Evolutionary conservation across 2,329 filamentous ascomycete species (phyloP).

Genomic region (Myrmaecium sp.): DNA sequence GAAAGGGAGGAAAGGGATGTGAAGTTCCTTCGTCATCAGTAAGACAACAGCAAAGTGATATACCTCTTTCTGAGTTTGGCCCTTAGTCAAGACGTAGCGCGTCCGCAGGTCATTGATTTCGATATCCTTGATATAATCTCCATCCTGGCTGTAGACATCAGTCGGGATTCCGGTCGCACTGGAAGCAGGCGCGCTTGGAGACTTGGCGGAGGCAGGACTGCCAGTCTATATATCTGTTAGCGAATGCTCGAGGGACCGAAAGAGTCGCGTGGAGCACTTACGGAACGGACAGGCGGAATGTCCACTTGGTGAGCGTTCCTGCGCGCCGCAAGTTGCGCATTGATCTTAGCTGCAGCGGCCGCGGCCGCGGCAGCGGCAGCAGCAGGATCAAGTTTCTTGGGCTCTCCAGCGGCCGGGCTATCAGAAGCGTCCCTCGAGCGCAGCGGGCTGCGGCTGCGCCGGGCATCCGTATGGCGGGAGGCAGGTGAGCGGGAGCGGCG

Average conservation of each 20-base stretch:
- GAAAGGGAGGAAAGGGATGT: constrained; percentile 10
- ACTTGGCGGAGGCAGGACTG: constrained; percentile 36
- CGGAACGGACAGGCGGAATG: constrained; percentile 59
- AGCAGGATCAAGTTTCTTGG: constrained; percentile 46
- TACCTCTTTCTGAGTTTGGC: constrained; percentile 98
- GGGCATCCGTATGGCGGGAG: constrained; percentile 43
- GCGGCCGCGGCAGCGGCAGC: constrained; percentile 64
- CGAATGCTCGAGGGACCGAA: neutral
- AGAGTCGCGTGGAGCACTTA: too few species aligned
- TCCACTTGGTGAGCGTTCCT: constrained; percentile 85
- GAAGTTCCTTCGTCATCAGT: constrained; percentile 44
- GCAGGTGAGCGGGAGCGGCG: constrained; percentile 76
- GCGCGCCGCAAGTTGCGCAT: constrained; percentile 37
- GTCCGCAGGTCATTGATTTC: constrained; percentile 97
- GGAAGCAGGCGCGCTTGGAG: constrained; percentile 33
- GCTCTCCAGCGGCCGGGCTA: constrained; percentile 28
- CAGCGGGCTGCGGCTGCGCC: constrained; percentile 69
- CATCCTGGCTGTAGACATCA: constrained; percentile 91
- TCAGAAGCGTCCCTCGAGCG: constrained; percentile 29
- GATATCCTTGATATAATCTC: constrained; percentile 97
- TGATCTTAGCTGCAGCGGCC: constrained; percentile 46
- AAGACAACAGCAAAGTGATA: constrained; percentile 55
- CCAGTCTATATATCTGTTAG: constrained; percentile 17
- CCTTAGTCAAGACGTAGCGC: constrained; percentile 92
- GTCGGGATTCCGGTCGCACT: constrained; percentile 62